A percentile compares a stretch with the other conserved stretches of the same genome.
Evolutionary conservation across 106 monocot species (phyloP).

Genomic region (Allium fistulosum): DNA sequence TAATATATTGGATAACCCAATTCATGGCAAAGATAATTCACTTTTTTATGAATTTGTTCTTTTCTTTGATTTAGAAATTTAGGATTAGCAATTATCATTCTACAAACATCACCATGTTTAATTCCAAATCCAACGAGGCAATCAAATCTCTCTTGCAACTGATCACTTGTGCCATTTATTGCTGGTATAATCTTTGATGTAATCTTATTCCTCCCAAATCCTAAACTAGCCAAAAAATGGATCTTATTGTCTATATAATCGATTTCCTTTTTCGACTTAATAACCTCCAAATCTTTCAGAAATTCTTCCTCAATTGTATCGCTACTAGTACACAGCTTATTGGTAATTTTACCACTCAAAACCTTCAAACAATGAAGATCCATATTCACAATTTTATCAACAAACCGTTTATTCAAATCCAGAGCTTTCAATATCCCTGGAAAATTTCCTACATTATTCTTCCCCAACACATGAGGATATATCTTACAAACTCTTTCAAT

Average conservation of each 20-base stretch:
- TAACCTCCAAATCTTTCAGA: constrained; percentile 23
- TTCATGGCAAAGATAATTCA: constrained; percentile 51
- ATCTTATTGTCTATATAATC: constrained; percentile 30
- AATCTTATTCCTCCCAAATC: constrained; percentile 69
- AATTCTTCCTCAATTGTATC: constrained; percentile 32
- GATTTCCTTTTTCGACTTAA: constrained; percentile 10
- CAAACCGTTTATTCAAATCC: constrained; percentile 43
- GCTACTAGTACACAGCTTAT: background rate
- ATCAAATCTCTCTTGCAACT: constrained; percentile 65
- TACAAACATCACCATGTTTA: constrained; percentile 42
- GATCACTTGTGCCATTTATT: constrained; percentile 31
- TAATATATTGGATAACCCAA: constrained; percentile 51
- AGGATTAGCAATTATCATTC: constrained; percentile 55
- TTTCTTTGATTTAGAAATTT: constrained; percentile 65
- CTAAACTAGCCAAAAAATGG: constrained; percentile 68
- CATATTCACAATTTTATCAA: constrained; percentile 22
- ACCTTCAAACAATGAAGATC: constrained; percentile 22
- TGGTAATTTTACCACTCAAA: constrained; percentile 10
- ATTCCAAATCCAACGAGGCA: constrained; percentile 57
- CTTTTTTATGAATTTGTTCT: constrained; percentile 43
- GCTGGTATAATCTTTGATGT: constrained; percentile 15
- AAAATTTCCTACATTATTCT: constrained; percentile 58
- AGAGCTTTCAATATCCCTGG: constrained; percentile 41
- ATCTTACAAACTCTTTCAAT: constrained; percentile 8
- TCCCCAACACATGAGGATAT: constrained; percentile 55